Evolutionary conservation across 2,329 filamentous ascomycete species (phyloP), one percentile per base, ranked within the genome.

Genomic region (Calycina herbarum): DNA sequence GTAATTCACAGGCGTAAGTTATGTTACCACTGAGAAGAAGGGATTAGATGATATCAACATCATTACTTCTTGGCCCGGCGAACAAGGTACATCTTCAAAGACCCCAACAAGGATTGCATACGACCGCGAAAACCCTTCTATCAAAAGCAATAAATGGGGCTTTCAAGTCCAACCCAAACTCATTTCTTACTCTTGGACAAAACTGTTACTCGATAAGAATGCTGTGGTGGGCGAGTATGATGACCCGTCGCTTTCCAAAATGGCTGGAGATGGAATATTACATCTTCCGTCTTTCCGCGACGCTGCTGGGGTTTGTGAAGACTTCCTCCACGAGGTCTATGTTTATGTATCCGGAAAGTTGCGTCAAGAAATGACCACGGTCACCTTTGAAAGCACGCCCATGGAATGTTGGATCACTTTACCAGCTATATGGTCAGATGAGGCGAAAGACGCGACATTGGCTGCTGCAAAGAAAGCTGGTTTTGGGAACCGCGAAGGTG

Each of bases 391-490:
- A 13, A 66, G 27, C 7, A 71, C 66, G 1, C 67, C 70, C 0
- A 71, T 73, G 61, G 65, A 73, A 42, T 71, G 64, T 29, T 72
- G 70, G 70, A 67, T 72, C 33, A 72, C 71, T n/a, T n/a, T 73
- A 11, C 72, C 72, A 45, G 72, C 69, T 7, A 70, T 70, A 3
- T 73, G 71, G 72, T 69, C 67, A 8, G 72, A 73, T n/a, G 66
- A 71, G 31, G 72, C 71, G 0, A 71, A 73, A 62, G 66, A 64
- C 63, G 63, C 70, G 5, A 73, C 72, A n/a, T 20, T 71, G 2
- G 54, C 40, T 17, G 71, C 72, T 57, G 72, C 72, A 5, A 70
- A 64, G 38, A 69, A 62, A 29, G 70, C 70, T n/a, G 70, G 70
- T 0, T 71, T 73, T 38, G 69, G 67, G 2, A 64, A 35, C 11